Conservation (phyloP, 176 grass and related monocot species). For the Phragmites australis region DNA sequence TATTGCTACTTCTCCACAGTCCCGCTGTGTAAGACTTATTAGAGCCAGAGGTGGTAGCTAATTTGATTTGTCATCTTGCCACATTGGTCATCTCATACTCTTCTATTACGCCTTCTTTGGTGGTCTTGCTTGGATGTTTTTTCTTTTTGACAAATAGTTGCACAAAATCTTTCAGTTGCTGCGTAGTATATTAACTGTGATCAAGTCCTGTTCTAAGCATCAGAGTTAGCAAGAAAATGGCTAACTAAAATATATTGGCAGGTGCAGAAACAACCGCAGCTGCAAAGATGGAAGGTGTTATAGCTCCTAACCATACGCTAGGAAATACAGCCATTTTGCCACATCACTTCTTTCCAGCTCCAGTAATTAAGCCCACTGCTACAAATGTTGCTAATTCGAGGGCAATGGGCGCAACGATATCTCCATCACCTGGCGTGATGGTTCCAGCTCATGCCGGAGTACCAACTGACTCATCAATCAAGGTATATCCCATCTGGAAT, state of each 20-base stretch:
- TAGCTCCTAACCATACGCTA: slow-evolving; percentile 40
- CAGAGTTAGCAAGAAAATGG: slow-evolving; percentile 22
- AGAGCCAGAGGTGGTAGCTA: background rate
- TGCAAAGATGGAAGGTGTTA: slow-evolving; percentile 50
- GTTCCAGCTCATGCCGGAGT: slow-evolving; percentile 42
- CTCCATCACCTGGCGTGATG: slow-evolving; percentile 33
- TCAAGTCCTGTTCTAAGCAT: slow-evolving; percentile 26
- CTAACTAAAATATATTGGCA: slow-evolving; percentile 44
- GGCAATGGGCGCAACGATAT: slow-evolving; percentile 38
- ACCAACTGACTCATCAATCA: slow-evolving; percentile 57
- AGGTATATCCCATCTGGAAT: slow-evolving; percentile 49
- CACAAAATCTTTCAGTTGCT: background rate
- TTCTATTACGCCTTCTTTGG: slow-evolving; percentile 13
- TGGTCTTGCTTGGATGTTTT: slow-evolving; percentile 14
- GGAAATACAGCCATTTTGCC: slow-evolving; percentile 43
- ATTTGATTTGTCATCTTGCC: slow-evolving; percentile 21
- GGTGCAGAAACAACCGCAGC: slow-evolving; percentile 44
- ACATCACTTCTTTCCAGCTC: slow-evolving; percentile 48
- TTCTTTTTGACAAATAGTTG: background rate
- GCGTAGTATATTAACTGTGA: background rate
- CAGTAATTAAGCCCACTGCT: slow-evolving; percentile 54
- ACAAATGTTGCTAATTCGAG: slow-evolving; percentile 48
- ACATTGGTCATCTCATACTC: background rate
- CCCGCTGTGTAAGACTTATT: background rate
- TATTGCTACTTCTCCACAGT: background rate